A percentile compares a stretch with the other conserved stretches of the same genome.
Conservation (phyloP, 192 early-diverging fungal genomes). For the Podila clonocystis region DNA sequence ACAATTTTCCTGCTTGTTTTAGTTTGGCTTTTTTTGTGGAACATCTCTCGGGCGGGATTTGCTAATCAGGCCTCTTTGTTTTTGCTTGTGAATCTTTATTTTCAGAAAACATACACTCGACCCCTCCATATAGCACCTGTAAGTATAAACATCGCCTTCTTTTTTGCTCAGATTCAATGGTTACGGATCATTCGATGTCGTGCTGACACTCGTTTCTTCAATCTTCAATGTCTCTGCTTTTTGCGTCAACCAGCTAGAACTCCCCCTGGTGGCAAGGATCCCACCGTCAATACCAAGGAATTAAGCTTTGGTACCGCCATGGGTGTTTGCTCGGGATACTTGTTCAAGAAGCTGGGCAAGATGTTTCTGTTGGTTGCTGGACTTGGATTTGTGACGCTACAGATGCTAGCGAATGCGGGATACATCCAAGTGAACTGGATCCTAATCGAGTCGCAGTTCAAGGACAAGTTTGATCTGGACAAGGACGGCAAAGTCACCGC, state of each 20-base stretch:
- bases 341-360: slow-evolving; percentile 62
- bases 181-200: no score
- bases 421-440: slow-evolving; percentile 59
- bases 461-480: slow-evolving; percentile 51
- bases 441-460: slow-evolving; percentile 42
- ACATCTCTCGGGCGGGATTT: no score
- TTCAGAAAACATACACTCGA: no score
- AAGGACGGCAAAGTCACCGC: slow-evolving; percentile 53
- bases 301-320: slow-evolving; percentile 58
- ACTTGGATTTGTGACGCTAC: slow-evolving; percentile 57
- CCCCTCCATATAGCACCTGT: no score
- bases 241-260: background rate
- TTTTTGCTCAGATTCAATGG: background rate
- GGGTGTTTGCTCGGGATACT: slow-evolving; percentile 59
- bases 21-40: no score
- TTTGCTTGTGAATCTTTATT: no score
- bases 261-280: slow-evolving; percentile 3
- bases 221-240: background rate
- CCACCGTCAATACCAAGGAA: slow-evolving; percentile 51
- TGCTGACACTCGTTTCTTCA: background rate
- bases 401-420: slow-evolving; percentile 53
- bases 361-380: slow-evolving; percentile 55
- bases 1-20: no score
- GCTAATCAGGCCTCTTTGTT: no score
- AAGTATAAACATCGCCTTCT: no score